A percentile compares a stretch with the other conserved stretches of the same genome.
These are phyloP conservation scores for Leishmania martiniquensis DNA, from an alignment of 208 protist species.

Conservation along the genomic window DNA sequence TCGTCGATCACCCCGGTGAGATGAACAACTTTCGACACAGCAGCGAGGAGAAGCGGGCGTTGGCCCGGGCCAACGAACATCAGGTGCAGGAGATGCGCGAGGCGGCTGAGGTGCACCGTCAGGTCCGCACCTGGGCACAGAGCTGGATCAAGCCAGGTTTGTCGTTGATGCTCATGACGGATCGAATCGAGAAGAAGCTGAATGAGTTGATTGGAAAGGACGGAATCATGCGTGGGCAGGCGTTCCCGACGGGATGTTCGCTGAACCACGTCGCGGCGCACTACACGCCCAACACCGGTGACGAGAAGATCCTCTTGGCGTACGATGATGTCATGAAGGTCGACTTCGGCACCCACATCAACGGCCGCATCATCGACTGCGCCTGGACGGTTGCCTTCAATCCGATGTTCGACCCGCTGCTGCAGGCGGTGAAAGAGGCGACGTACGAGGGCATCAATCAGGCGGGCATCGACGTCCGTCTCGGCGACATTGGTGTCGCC, in stretches of 20 bases:
- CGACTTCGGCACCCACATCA: constrained; percentile 99
- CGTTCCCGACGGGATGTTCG: constrained; percentile 94
- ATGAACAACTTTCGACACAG: constrained; percentile 93
- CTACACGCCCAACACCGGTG: constrained; percentile 97
- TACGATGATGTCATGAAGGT: constrained; percentile 98
- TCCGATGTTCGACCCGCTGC: constrained; percentile 95
- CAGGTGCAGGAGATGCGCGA: constrained; percentile 89
- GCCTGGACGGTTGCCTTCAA: constrained; percentile 98
- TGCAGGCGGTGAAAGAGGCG: constrained; percentile 95
- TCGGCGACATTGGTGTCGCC: constrained; percentile 95
- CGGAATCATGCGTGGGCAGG: constrained; percentile 87
- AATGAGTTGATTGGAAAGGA: constrained; percentile 92
- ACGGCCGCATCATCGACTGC: constrained; percentile 98
- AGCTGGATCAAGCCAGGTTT: constrained; percentile 94
- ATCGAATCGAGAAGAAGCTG: constrained; percentile 92
- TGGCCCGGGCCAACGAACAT: constrained; percentile 75
- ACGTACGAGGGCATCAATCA: constrained; percentile 98
- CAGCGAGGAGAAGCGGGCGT: constrained; percentile 92
- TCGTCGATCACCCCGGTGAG: constrained; percentile 89
- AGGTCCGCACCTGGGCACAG: constrained; percentile 92
- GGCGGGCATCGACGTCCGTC: constrained; percentile 96
- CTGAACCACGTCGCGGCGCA: constrained; percentile 98
- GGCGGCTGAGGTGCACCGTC: constrained; percentile 92
- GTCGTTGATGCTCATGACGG: constrained; percentile 91
- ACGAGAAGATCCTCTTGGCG: constrained; percentile 93